Base-by-base conservation (phyloP, 495 filamentous ascomycete genomes). In the Aspergillus bridgeri region DNA sequence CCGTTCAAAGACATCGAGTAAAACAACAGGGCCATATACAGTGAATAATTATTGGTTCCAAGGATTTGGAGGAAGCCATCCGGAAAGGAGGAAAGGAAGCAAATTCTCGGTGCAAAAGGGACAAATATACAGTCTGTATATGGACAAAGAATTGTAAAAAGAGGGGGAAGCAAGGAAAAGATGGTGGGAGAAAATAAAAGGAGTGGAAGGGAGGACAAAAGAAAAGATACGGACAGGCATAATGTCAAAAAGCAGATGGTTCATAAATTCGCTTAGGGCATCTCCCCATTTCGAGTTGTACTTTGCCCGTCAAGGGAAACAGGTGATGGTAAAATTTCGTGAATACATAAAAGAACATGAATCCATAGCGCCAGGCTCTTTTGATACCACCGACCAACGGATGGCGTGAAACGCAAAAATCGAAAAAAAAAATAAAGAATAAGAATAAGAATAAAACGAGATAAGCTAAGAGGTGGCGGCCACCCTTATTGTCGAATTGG, bases 401-500 rank as follows among this genome's bases (percentile, higher is more conserved):
- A 59, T 33, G 49, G 44, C 44, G 21, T 22, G 33, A 15, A 33
- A 45, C 42, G 20, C 23, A 42, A 57, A 63, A 58, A 62, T 23
- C 53, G 56, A 20, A 55, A 15, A 60, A 47, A 42, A 27, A 54
- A 42, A 53, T 49, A 42, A 48, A 65, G 52, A 60, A 48, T n/a
- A 50, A 33, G 48, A 56, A 23, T 51, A 54, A 61, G 57, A 38
- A 25, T 48, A 56, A 53, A 21, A 29, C 29, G 38, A 13, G 9
- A 42, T 17, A 46, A 55, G 17, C 42, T 47, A 33, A 61, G 53
- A 29, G 23, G 8, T 7, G 17, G 17, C 17, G 53, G 24, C 51
- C 33, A 46, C 48, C 58, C 63, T 67, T 62, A 78, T 66, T 79
- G 79, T 55, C 83, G 76, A 61, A 90, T 88, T 42, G 89, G 87